A percentile compares a stretch with the other conserved stretches of the same genome.
Conservation (phyloP, 2,329 filamentous ascomycete genomes). For the Chaetothyriales sp. region DNA sequence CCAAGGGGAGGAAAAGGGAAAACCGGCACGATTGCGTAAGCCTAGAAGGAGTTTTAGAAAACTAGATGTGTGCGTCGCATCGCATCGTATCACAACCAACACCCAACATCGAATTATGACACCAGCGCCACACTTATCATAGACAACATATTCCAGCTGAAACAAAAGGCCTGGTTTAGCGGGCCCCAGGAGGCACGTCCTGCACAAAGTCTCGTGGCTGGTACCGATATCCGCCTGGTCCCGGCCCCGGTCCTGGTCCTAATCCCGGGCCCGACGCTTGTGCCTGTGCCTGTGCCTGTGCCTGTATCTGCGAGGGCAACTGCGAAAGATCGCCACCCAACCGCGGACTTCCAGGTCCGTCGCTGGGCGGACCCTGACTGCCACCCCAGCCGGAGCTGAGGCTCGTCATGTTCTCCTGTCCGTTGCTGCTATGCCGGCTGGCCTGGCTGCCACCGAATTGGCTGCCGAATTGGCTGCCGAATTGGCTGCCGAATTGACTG, state of each 20-base stretch:
- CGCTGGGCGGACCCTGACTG: neutral
- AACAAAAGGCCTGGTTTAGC: neutral
- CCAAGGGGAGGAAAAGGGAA: too few relatives aligned
- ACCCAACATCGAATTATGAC: too few relatives aligned
- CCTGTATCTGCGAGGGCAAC: neutral
- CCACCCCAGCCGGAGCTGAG: conserved; percentile 2
- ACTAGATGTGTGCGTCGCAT: neutral
- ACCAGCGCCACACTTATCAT: too few relatives aligned
- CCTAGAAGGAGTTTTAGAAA: neutral
- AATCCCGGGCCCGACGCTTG: neutral
- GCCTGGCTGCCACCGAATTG: conserved; percentile 10
- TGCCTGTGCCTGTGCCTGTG: neutral
- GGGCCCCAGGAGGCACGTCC: neutral
- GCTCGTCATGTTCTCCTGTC: conserved; percentile 8
- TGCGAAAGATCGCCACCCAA: conserved; percentile 3
- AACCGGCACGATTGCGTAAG: too few relatives aligned
- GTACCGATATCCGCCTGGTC: conserved; percentile 5
- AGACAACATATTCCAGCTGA: too few relatives aligned
- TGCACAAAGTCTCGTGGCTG: conserved; percentile 11
- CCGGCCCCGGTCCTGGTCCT: too few relatives aligned
- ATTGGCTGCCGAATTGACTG: conserved; percentile 4
- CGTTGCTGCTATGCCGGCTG: conserved; percentile 6
- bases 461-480: conserved; percentile 2
- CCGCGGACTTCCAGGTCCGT: conserved; percentile 9
- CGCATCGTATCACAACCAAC: too few relatives aligned